Percentiles rank a stretch among this genome's conserved stretches.
Evolutionary conservation across 805 yeast genomes (phyloP).

Genomic region (Kodamaea leandrae): DNA sequence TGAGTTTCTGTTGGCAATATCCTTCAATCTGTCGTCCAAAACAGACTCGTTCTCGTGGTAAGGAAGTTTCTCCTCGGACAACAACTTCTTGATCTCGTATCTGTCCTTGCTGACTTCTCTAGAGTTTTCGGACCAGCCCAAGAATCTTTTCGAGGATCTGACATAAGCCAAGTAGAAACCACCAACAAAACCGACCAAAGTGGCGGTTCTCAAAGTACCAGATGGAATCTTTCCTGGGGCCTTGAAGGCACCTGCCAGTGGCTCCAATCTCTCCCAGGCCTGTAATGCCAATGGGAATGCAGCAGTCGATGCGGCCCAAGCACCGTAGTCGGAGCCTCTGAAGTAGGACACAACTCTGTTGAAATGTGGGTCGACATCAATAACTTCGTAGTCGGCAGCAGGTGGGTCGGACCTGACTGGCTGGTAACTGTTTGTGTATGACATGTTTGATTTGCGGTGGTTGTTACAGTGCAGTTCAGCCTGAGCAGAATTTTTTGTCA

Average conservation of each 20-base stretch:
- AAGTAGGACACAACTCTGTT: conserved; percentile 67
- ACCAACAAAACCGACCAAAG: conserved; percentile 62
- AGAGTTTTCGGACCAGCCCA: conserved; percentile 72
- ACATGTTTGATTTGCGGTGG: conserved; percentile 25
- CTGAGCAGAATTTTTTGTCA: conserved; percentile 12
- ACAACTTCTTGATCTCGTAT: conserved; percentile 64
- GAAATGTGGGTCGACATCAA: conserved; percentile 80
- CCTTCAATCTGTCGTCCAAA: conserved; percentile 67
- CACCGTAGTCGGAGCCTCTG: conserved; percentile 62
- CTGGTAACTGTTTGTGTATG: conserved; percentile 36
- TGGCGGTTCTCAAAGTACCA: conserved; percentile 55
- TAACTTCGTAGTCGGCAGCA: conserved; percentile 44
- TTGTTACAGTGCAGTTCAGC: conserved; percentile 3
- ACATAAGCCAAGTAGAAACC: conserved; percentile 75
- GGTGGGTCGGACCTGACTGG: conserved; percentile 42
- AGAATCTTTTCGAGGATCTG: conserved; percentile 66
- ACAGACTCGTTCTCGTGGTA: conserved; percentile 56
- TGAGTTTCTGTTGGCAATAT: conserved; percentile 73
- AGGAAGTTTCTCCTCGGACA: conserved; percentile 64
- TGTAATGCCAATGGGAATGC: conserved; percentile 42
- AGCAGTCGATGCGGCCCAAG: conserved; percentile 43
- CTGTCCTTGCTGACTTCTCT: conserved; percentile 73
- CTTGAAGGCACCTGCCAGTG: conserved; percentile 40
- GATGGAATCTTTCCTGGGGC: conserved; percentile 53
- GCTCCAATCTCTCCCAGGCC: conserved; percentile 44